Base-by-base conservation (phyloP, 495 filamentous ascomycete genomes). In the Tetracladium marchalianum region DNA sequence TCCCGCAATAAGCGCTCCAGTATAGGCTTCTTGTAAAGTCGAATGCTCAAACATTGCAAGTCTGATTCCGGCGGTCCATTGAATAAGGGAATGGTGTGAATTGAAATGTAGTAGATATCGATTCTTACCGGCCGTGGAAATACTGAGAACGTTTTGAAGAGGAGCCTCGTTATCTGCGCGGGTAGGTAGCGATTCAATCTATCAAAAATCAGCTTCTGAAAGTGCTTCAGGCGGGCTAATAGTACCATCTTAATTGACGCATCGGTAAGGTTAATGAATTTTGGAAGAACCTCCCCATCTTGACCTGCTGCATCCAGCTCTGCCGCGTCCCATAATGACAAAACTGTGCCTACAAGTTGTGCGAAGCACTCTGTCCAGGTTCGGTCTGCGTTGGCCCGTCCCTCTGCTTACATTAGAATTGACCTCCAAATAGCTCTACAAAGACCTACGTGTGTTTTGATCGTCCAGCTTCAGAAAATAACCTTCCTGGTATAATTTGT, bases 341-440 rank as follows among this genome's bases (percentile, higher is more conserved):
- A 70, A 16, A 96, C 85, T 0, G 90, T 96, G 46, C 92, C 92
- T 12, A 95, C 87, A 13, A 99, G 76, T 59, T 97, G 92, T 5
- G 90, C 92, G 66, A 96, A 99, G 63, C 87, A 96, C 76, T 99
- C 92, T 17, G 81, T 80, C 92, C 92, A 99, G 46, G 80, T 84
- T 51, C 93, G 81, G 64, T 96, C 92, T 10, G 71, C 62, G 57
- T 85, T 88, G 5, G 86, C 84, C 41, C 85, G 84, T 24, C 92
- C 92, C 62, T 90, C 89, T 97, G 59, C 31, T 41, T 10, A 31
- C 32, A 43, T 64, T 63, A 66, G 64, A 35, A 43, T 16, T 13
- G 24, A 11, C 32, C 7, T 38, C 15, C 24, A 19, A 17, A 35
- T 17, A 31, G 42, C 5, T 38, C 15, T 16, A 4, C 41, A 15